Percentiles rank a stretch among this genome's conserved stretches.
Evolutionary conservation across 129 eudicot species (phyloP).

Genomic region (Helichrysum umbraculigerum): DNA sequence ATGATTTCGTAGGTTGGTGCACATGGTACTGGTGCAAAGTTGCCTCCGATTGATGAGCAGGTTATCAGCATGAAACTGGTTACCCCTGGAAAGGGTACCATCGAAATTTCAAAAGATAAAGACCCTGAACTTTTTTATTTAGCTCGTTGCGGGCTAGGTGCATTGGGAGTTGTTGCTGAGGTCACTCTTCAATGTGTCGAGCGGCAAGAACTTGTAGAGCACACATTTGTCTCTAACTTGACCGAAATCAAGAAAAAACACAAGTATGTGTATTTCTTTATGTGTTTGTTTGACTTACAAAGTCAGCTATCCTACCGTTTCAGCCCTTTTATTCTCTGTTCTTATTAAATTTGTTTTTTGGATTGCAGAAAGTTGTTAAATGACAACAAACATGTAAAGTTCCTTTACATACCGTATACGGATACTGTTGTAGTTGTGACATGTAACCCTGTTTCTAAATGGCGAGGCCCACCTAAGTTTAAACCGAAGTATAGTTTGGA

Average conservation of each 20-base stretch:
- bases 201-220: conserved; percentile 96
- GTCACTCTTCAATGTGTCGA: conserved; percentile 98
- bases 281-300: not conserved
- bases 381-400: conserved; percentile 94
- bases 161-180: conserved; percentile 95
- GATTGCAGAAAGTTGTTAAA: conserved; percentile 75
- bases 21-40: conserved; percentile 96
- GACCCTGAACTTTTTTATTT: conserved; percentile 86
- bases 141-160: conserved; percentile 96
- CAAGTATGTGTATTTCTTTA: conserved; percentile 53
- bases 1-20: conserved; percentile 76
- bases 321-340: not conserved
- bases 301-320: conserved; percentile 5
- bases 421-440: conserved; percentile 93
- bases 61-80: conserved; percentile 95
- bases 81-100: conserved; percentile 91
- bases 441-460: conserved; percentile 83
- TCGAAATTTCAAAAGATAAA: conserved; percentile 84
- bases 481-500: conserved; percentile 77
- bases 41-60: conserved; percentile 98
- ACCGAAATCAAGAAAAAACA: conserved; percentile 88
- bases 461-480: conserved; percentile 74
- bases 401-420: conserved; percentile 89
- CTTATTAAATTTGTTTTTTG: conserved; percentile 14
- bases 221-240: conserved; percentile 78